phyloP scores from a whole-genome alignment of 768 basidiomycete genomes.

The Mrakia frigida region DNA sequence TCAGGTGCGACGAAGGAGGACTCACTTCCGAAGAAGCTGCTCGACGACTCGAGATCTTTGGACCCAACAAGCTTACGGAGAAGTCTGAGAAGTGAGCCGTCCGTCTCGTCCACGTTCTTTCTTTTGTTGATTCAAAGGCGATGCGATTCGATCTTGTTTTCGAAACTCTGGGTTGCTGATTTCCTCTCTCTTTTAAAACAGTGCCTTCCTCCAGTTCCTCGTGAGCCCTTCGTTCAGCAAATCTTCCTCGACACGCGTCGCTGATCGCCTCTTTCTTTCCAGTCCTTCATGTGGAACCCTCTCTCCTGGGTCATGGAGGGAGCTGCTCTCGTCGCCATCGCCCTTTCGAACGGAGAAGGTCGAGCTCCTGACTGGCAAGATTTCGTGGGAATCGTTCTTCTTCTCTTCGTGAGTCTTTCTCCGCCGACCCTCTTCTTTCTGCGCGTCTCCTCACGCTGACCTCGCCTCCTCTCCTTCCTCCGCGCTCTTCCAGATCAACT shows the following conservation, averaged over 20 bases:
- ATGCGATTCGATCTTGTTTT: not conserved
- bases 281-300: slow-evolving; percentile 99
- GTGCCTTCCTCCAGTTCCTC: slow-evolving; percentile 64
- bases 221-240: slow-evolving; percentile 29
- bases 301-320: slow-evolving; percentile 99
- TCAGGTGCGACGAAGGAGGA: slow-evolving; percentile 68
- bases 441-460: not conserved
- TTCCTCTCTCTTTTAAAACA: slow-evolving; percentile 40
- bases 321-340: slow-evolving; percentile 70
- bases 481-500: slow-evolving; percentile 58
- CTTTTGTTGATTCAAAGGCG: not conserved
- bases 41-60: slow-evolving; percentile 85
- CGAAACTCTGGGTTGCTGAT: not conserved
- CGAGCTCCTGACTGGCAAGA: slow-evolving; percentile 95
- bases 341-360: slow-evolving; percentile 82
- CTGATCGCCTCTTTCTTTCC: slow-evolving; percentile 27
- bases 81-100: slow-evolving; percentile 50
- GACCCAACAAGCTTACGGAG: slow-evolving; percentile 86
- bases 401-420: slow-evolving; percentile 45
- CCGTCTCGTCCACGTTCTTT: not conserved
- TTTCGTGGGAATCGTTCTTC: slow-evolving; percentile 87
- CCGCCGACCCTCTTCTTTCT: not conserved
- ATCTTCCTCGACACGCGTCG: not conserved
- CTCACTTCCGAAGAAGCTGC: slow-evolving; percentile 67
- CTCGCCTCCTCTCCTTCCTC: not conserved